phyloP scores from a whole-genome alignment of 2,329 filamentous ascomycete genomes.

The Calonectria pseudoreteaudii region DNA sequence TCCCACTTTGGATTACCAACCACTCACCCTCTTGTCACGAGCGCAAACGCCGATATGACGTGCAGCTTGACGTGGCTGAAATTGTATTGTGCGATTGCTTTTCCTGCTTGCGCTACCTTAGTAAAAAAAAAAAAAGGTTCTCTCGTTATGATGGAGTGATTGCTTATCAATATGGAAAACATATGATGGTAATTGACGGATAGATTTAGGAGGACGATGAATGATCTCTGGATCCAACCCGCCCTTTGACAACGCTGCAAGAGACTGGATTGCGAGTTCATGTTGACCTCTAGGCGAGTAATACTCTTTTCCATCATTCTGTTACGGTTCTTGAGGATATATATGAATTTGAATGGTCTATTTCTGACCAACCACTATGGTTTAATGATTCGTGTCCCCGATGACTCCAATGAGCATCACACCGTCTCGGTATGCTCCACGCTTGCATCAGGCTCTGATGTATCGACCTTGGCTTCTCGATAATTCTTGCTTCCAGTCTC shows the following conservation, averaged over 20 bases:
- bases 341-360: neutral
- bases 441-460: neutral
- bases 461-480: neutral
- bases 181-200: neutral
- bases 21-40: neutral
- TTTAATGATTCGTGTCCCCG: neutral
- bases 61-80: neutral
- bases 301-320: no score
- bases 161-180: neutral
- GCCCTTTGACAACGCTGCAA: neutral
- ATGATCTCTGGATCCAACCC: neutral
- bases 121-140: neutral
- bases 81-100: neutral
- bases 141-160: neutral
- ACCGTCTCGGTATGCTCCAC: neutral
- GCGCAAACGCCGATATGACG: neutral
- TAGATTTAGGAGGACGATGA: neutral
- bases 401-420: neutral
- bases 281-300: neutral
- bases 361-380: neutral
- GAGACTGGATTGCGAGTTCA: neutral
- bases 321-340: neutral
- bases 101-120: neutral
- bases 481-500: neutral
- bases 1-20: conserved; percentile 2